These are phyloP conservation scores for Neolentinus lepideus DNA, from an alignment of 1,284 basidiomycete genomes.

Conservation along the genomic window DNA sequence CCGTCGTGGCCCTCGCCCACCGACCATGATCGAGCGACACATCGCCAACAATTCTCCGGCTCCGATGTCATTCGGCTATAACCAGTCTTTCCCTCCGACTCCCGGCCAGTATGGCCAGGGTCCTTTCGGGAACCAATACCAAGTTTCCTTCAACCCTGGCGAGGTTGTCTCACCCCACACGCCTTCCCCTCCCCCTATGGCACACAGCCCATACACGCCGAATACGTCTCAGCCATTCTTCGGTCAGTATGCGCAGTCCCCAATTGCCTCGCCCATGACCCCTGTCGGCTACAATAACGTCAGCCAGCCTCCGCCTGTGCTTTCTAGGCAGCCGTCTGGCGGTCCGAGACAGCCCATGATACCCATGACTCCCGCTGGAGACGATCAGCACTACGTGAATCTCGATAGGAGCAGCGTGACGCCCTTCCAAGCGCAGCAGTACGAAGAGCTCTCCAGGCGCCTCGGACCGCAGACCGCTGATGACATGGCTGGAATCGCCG, in stretches of 20 bases:
- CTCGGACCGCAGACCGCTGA: constrained; percentile 37
- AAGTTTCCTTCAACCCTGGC: constrained; percentile 18
- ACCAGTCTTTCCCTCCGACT: background rate
- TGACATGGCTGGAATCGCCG: constrained; percentile 16
- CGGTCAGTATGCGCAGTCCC: constrained; percentile 24
- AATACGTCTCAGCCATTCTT: constrained; percentile 27
- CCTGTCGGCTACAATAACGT: constrained; percentile 2
- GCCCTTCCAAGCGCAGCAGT: constrained; percentile 67
- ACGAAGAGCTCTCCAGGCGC: constrained; percentile 56
- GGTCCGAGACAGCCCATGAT: background rate
- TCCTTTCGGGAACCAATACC: constrained; percentile 13
- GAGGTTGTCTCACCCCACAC: constrained; percentile 15
- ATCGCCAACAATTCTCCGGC: constrained; percentile 15
- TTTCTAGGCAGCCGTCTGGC: constrained; percentile 5
- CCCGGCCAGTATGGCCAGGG: constrained; percentile 2
- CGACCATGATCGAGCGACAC: constrained; percentile 49
- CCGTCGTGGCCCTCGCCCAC: constrained; percentile 39
- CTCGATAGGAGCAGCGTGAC: constrained; percentile 59
- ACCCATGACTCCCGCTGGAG: constrained; percentile 2
- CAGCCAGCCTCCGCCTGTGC: constrained; percentile 7
- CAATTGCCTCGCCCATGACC: constrained; percentile 22
- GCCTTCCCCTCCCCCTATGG: constrained; percentile 8
- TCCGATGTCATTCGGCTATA: constrained; percentile 2
- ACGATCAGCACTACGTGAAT: constrained; percentile 47
- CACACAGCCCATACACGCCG: constrained; percentile 6